Conservation (phyloP, 768 basidiomycete species). For the Wakefieldia striispora region DNA sequence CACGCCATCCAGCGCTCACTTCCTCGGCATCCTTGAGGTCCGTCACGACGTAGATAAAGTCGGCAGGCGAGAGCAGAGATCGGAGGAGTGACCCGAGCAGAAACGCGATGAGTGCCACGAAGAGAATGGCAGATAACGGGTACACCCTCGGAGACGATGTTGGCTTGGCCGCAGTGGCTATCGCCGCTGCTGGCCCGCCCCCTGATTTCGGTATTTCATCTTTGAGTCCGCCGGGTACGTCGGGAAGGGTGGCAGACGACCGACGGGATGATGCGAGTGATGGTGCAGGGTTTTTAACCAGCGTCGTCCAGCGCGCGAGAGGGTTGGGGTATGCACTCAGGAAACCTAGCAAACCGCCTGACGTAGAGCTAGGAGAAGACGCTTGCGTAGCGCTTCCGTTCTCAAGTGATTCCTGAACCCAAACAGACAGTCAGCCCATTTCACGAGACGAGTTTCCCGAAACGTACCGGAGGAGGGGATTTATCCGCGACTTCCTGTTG, state of each 20-base stretch:
- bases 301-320: constrained; percentile 48
- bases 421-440: not conserved
- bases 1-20: constrained; percentile 67
- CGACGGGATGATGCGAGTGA: constrained; percentile 24
- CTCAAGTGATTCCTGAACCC: constrained; percentile 25
- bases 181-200: not conserved
- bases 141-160: constrained; percentile 26
- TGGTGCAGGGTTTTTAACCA: constrained; percentile 22
- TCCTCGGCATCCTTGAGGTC: constrained; percentile 55
- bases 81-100: constrained; percentile 88
- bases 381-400: constrained; percentile 21
- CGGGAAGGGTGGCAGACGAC: constrained; percentile 22
- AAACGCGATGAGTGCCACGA: constrained; percentile 84
- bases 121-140: constrained; percentile 56
- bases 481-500: constrained; percentile 22
- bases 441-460: too few relatives aligned
- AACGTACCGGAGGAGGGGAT: constrained; percentile 21
- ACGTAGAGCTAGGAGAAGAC: constrained; percentile 20
- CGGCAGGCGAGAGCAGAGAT: constrained; percentile 84
- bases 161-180: constrained; percentile 2
- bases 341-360: constrained; percentile 55
- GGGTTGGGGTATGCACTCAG: constrained; percentile 59
- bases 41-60: constrained; percentile 80
- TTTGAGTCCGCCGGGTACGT: constrained; percentile 38
- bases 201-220: constrained; percentile 12